Evolutionary conservation across 202 grass and related monocot species (phyloP).

Genomic region (Musa balbisiana): DNA sequence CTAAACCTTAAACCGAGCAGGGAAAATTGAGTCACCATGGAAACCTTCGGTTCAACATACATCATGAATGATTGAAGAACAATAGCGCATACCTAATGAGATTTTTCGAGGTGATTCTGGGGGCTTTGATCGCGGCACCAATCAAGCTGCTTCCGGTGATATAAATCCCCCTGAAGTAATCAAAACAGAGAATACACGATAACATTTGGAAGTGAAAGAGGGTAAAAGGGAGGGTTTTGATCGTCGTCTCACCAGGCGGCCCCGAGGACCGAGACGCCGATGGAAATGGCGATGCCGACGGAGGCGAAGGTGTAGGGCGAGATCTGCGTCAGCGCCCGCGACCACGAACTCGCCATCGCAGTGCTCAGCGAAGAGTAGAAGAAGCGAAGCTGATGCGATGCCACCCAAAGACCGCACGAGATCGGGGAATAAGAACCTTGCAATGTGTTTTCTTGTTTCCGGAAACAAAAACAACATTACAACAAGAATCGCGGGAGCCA

Average conservation of each 20-base stretch:
- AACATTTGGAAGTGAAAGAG: slow-evolving; percentile 5
- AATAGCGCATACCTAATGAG: slow-evolving; percentile 41
- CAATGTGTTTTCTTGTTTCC: too few relatives aligned
- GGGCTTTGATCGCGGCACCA: slow-evolving; percentile 91
- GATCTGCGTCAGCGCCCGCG: slow-evolving; percentile 71
- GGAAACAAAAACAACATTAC: too few relatives aligned
- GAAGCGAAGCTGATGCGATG: neutral
- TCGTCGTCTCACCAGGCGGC: slow-evolving; percentile 43
- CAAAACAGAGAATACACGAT: neutral
- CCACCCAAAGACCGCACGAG: too few relatives aligned
- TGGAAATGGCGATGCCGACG: slow-evolving; percentile 93
- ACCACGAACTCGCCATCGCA: slow-evolving; percentile 36
- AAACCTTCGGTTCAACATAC: too few relatives aligned
- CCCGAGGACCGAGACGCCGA: slow-evolving; percentile 49
- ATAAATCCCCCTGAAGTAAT: slow-evolving; percentile 71
- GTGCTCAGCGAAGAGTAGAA: neutral
- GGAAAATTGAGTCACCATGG: too few relatives aligned
- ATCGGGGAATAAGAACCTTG: neutral
- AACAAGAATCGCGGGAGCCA: too few relatives aligned
- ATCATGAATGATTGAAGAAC: too few relatives aligned
- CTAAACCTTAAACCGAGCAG: too few relatives aligned
- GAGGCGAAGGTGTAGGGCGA: slow-evolving; percentile 94
- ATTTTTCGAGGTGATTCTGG: slow-evolving; percentile 98
- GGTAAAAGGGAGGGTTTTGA: neutral
- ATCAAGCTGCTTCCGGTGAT: slow-evolving; percentile 97